Conservation (phyloP, 495 filamentous ascomycete species). For the Pyronema domesticum region DNA sequence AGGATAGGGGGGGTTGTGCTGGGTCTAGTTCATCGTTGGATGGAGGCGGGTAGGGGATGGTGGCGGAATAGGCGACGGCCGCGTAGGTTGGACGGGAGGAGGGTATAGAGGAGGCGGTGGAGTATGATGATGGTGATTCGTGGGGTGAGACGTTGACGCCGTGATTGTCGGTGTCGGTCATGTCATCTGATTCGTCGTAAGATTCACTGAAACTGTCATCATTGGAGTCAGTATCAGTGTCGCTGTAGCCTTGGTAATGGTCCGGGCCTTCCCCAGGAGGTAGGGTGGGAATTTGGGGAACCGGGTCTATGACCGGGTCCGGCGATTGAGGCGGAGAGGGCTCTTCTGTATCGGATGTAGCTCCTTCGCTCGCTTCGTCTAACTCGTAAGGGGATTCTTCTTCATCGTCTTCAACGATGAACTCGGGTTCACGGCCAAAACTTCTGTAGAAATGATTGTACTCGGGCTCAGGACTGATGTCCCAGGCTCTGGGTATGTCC, state of each 20-base stretch:
- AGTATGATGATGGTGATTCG: background rate
- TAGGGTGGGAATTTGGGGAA: background rate
- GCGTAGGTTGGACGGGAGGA: slow-evolving; percentile 1
- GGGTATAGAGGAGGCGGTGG: background rate
- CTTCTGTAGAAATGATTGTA: too few species aligned
- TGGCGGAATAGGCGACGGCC: background rate
- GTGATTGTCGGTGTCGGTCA: slow-evolving; percentile 8
- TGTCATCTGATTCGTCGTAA: slow-evolving; percentile 3
- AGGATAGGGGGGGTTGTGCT: slow-evolving; percentile 29
- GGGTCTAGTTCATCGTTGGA: background rate
- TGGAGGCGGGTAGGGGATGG: too few species aligned
- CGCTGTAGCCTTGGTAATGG: slow-evolving; percentile 1
- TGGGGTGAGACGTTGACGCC: background rate
- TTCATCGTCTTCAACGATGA: background rate
- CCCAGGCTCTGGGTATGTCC: slow-evolving; percentile 13
- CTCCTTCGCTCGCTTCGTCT: too few species aligned
- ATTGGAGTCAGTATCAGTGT: slow-evolving; percentile 19
- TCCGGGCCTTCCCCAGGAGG: background rate
- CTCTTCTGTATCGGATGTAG: too few species aligned
- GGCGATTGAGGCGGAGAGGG: too few species aligned
- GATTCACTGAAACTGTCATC: slow-evolving; percentile 8
- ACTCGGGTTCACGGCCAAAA: background rate
- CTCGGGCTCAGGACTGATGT: slow-evolving; percentile 5
- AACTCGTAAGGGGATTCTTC: too few species aligned
- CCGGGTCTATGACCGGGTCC: background rate